Evolutionary conservation across 2,329 filamentous ascomycete species (phyloP).

Genomic region (Botrytis fragariae): DNA sequence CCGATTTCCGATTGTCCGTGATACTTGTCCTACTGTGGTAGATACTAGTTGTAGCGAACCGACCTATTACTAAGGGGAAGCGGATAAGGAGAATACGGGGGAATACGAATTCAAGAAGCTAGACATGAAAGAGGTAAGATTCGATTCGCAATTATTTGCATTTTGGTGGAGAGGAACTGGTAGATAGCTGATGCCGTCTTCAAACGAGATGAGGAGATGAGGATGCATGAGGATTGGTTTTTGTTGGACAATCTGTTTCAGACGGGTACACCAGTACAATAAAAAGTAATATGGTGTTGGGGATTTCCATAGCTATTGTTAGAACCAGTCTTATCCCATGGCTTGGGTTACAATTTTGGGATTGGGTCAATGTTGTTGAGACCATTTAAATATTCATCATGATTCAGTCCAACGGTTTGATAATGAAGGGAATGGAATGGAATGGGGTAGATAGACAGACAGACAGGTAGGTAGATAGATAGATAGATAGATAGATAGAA

Average conservation of each 20-base stretch:
- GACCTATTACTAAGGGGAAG: neutral
- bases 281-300: neutral
- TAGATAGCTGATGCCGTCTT: neutral
- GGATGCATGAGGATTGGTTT: neutral
- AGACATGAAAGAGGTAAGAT: neutral
- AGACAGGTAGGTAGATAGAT: neutral
- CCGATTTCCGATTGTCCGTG: neutral
- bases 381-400: neutral
- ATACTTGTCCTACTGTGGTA: neutral
- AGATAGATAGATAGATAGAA: neutral
- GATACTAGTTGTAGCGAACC: neutral
- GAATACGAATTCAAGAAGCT: neutral
- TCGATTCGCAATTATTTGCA: neutral
- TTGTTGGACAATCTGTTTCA: neutral
- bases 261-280: neutral
- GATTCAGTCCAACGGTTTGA: neutral
- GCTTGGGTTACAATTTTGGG: neutral
- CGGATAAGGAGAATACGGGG: neutral
- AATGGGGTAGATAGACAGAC: neutral
- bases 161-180: neutral
- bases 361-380: conserved; percentile 3
- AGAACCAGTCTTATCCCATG: neutral
- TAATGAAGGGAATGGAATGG: neutral
- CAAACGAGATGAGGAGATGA: neutral
- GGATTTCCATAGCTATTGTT: conserved; percentile 6